Conservation (phyloP, 2,329 filamentous ascomycete species). For the Colletotrichum salicis region DNA sequence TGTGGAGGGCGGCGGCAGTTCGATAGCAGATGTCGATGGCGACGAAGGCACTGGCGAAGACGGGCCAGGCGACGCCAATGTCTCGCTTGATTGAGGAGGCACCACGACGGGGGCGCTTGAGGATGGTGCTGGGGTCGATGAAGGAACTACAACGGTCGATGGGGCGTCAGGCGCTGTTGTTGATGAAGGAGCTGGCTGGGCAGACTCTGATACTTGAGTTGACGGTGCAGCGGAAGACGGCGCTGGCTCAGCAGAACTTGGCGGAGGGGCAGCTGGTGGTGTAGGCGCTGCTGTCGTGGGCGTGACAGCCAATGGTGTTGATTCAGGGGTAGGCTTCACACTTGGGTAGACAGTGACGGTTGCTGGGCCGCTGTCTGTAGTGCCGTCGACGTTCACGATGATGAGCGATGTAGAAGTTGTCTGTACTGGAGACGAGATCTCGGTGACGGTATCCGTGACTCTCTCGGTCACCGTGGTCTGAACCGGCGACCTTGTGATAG, state of each 20-base stretch:
- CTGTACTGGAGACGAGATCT: constrained; percentile 37
- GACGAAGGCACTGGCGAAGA: neutral
- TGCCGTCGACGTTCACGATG: constrained; percentile 42
- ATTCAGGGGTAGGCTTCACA: constrained; percentile 1
- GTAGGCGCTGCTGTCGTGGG: constrained; percentile 11
- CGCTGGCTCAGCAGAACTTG: neutral
- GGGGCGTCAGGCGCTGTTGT: neutral
- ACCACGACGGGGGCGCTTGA: neutral
- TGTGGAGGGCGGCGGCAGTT: neutral
- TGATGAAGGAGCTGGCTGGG: neutral
- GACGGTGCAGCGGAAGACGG: neutral
- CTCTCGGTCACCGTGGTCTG: constrained; percentile 43
- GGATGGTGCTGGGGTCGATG: neutral
- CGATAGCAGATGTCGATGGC: neutral
- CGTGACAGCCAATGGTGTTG: neutral
- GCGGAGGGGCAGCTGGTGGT: constrained; percentile 1
- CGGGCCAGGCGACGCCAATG: neutral
- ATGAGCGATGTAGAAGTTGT: constrained; percentile 42
- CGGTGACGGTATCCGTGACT: constrained; percentile 42
- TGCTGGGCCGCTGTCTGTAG: constrained; percentile 17
- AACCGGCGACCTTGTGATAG: constrained; percentile 42
- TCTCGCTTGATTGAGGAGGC: neutral
- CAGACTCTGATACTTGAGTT: neutral
- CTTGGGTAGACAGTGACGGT: constrained; percentile 31
- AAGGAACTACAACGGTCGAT: neutral